A percentile compares a stretch with the other conserved stretches of the same genome.
Conservation (phyloP, 1,139 yeast species). For the Debaryomyces psychrophilus region DNA sequence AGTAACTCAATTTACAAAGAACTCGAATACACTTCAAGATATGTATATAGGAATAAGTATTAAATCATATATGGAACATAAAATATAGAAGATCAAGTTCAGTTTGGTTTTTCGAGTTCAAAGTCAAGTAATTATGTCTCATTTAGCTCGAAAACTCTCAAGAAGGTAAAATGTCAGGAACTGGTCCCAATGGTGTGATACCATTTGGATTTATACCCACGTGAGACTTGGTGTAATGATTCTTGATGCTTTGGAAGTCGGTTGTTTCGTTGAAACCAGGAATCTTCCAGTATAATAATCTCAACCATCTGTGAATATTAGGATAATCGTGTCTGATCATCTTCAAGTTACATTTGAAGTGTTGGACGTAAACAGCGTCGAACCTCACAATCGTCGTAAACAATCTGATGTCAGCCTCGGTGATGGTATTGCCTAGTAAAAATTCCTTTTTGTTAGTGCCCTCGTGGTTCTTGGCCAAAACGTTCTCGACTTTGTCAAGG, state of each 20-base stretch:
- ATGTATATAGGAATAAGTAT: not conserved
- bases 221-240: constrained; percentile 87
- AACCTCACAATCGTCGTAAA: constrained; percentile 78
- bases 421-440: constrained; percentile 66
- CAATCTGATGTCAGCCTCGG: constrained; percentile 89
- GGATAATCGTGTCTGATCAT: constrained; percentile 86
- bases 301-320: constrained; percentile 73
- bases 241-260: constrained; percentile 84
- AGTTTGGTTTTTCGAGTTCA: not conserved
- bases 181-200: constrained; percentile 88
- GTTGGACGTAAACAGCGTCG: constrained; percentile 91
- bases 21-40: not conserved
- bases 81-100: not conserved
- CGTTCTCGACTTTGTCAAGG: constrained; percentile 73
- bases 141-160: constrained; percentile 8
- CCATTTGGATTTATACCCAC: constrained; percentile 76
- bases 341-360: constrained; percentile 87
- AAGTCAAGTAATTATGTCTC: not conserved
- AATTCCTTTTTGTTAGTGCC: constrained; percentile 40
- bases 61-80: not conserved
- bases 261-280: constrained; percentile 80
- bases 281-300: constrained; percentile 82
- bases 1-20: not conserved
- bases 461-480: constrained; percentile 53
- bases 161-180: constrained; percentile 63